Evolutionary conservation across 495 filamentous ascomycete species (phyloP), one percentile per base, ranked within the genome.

Genomic region (Penicillium paradoxum): DNA sequence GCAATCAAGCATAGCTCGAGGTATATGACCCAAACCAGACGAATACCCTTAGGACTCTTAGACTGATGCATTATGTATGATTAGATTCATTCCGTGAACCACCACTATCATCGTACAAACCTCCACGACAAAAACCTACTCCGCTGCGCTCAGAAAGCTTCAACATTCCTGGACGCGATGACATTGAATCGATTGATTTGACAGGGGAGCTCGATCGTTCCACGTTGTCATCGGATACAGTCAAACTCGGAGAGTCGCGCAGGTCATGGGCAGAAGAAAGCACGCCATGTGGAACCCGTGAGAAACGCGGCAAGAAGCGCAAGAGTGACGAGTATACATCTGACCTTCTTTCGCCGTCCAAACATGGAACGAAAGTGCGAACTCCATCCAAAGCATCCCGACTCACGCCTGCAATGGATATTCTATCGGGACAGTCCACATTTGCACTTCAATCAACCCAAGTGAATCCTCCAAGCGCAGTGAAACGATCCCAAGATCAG

Each of bases 311-410:
- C 10, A 83, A 81, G 67, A 91, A 91, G 68, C 68, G 89, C 41
- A 91, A 89, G 60, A 90, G 87, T 55, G 80, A 85, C 34, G 83
- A 88, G 47, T 80, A 85, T 43, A 78, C 77, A 36, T 73, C 73
- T 14, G 76, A 79, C 58, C 63, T 75, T 15, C 41, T 65, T 0
- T 69, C 72, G 2, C 68, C 71, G 6, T 64, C 50, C 8, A 67
- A 69, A 24, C 51, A 64, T 56, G 43, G 51, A 29, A 45, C 57
- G 0, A 63, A 69, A 58, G 50, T 59, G 13, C 62, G 57, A 41
- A 62, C 55, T 18, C 60, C 51, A 29, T 56, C 57, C 21, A 55
- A 52, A 32, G 49, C 53, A 3, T 37, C 30, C 15, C 48, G 34
- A 13, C 32, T 33, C 39, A 41, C 49, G n/a, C n/a, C 27, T 19